Evolutionary conservation across 108 stramenopile species (phyloP).

Genomic region (Nannochloropsis gaditana): DNA sequence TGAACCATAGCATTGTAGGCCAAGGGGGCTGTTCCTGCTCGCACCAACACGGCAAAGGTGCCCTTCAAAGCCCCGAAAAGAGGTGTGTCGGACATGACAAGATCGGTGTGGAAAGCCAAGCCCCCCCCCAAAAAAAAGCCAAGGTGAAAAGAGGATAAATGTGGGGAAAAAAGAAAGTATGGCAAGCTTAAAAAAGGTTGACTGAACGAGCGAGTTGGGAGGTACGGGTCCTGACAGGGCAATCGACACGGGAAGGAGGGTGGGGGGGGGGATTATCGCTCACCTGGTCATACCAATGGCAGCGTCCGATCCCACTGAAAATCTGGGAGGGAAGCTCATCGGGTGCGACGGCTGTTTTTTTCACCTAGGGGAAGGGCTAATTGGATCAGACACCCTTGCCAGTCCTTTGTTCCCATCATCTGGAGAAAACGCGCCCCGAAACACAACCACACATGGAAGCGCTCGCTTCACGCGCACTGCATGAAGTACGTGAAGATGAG

Average conservation of each 20-base stretch:
- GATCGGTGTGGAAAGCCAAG: too few relatives aligned
- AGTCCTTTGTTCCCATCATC: too few relatives aligned
- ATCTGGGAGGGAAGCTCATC: conserved; percentile 77
- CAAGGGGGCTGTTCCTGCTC: conserved; percentile 11
- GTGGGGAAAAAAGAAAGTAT: neutral
- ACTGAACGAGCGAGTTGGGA: neutral
- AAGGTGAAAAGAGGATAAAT: too few relatives aligned
- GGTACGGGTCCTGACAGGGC: neutral
- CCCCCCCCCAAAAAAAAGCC: too few relatives aligned
- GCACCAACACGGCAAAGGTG: neutral
- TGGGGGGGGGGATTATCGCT: neutral
- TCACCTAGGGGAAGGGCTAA: conserved; percentile 23
- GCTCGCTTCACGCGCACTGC: neutral
- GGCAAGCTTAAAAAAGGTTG: neutral
- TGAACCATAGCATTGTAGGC: neutral
- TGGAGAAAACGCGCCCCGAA: too few relatives aligned
- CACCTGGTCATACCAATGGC: conserved; percentile 68
- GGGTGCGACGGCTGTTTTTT: conserved; percentile 80
- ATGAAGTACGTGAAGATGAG: neutral
- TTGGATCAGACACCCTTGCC: too few relatives aligned
- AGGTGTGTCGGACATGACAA: too few relatives aligned
- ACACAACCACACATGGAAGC: too few relatives aligned
- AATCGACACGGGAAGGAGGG: neutral
- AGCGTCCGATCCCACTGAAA: conserved; percentile 78
- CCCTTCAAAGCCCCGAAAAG: neutral